phyloP scores from a whole-genome alignment of 371 early-diverging fungal species.

The Batrachochytrium dendrobatidis region DNA sequence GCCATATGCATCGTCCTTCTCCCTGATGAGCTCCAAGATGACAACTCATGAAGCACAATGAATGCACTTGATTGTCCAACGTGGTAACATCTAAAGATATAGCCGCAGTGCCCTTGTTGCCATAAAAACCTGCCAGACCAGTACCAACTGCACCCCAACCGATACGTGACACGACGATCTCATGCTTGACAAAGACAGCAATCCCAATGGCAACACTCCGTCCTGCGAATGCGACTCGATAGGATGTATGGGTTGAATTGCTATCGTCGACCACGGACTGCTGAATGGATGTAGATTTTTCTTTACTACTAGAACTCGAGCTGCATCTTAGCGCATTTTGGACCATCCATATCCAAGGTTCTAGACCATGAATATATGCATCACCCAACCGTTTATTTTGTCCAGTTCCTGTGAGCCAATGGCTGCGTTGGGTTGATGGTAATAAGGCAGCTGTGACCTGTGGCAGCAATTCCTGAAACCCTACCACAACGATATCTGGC shows the following conservation, averaged over 20 bases:
- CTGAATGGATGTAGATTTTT: too few species aligned
- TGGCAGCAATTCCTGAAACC: slow-evolving; percentile 24
- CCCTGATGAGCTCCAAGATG: slow-evolving; percentile 28
- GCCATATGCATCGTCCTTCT: slow-evolving; percentile 13
- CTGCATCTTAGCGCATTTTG: slow-evolving; percentile 7
- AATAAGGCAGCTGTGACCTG: slow-evolving; percentile 14
- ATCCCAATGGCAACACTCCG: slow-evolving; percentile 16
- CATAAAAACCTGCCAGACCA: slow-evolving; percentile 25
- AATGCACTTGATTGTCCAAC: background rate
- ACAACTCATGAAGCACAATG: slow-evolving; percentile 19
- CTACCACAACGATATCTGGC: slow-evolving; percentile 23
- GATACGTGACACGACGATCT: slow-evolving; percentile 1
- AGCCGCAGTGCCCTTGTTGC: slow-evolving; percentile 23
- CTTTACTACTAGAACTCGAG: slow-evolving; percentile 7
- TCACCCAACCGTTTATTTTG: background rate
- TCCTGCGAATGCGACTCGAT: background rate
- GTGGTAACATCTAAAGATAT: slow-evolving; percentile 16
- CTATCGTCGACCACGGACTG: too few species aligned
- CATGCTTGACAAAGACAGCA: slow-evolving; percentile 14
- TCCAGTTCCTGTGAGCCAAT: slow-evolving; percentile 2
- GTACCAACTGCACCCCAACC: slow-evolving; percentile 22
- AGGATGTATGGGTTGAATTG: background rate
- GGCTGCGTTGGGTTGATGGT: slow-evolving; percentile 2
- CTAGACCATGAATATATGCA: slow-evolving; percentile 8
- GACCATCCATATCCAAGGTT: slow-evolving; percentile 15